phyloP scores from a whole-genome alignment of 768 basidiomycete genomes.

The Scleroderma citrinum region DNA sequence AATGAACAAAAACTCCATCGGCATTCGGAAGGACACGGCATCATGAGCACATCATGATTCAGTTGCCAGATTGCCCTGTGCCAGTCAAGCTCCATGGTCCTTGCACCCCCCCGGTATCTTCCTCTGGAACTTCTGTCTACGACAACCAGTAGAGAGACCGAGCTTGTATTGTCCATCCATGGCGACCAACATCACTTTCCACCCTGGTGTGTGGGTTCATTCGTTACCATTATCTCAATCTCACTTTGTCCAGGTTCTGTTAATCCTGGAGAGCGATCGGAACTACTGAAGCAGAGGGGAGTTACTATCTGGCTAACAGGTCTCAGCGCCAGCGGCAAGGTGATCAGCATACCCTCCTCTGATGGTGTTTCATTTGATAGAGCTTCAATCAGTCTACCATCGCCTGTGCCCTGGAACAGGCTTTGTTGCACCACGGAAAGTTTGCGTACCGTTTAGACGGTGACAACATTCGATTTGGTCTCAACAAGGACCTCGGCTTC shows the following conservation, averaged over 20 bases:
- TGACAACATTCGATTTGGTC: constrained; percentile 90
- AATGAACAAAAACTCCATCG: too few relatives aligned
- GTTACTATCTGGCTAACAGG: constrained; percentile 97
- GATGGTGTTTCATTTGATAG: neutral
- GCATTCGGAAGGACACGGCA: too few relatives aligned
- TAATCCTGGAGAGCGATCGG: constrained; percentile 56
- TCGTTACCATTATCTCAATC: too few relatives aligned
- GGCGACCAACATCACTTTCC: constrained; percentile 51
- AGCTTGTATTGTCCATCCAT: constrained; percentile 2
- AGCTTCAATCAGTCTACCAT: constrained; percentile 72
- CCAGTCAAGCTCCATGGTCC: too few relatives aligned
- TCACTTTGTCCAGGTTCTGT: constrained; percentile 55
- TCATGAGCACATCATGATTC: too few relatives aligned
- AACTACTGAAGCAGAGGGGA: constrained; percentile 72
- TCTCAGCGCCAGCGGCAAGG: constrained; percentile 92
- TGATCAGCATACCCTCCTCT: constrained; percentile 18
- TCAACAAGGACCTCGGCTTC: constrained; percentile 96
- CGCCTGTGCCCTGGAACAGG: constrained; percentile 94
- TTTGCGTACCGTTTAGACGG: constrained; percentile 93
- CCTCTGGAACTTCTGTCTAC: too few relatives aligned
- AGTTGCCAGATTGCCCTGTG: too few relatives aligned
- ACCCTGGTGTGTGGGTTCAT: constrained; percentile 38
- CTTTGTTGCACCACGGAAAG: constrained; percentile 79
- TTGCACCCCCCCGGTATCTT: too few relatives aligned
- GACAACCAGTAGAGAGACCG: too few relatives aligned